These are phyloP conservation scores for Aspergillus tamarii DNA, from an alignment of 2,329 filamentous ascomycete species.

Conservation along the genomic window DNA sequence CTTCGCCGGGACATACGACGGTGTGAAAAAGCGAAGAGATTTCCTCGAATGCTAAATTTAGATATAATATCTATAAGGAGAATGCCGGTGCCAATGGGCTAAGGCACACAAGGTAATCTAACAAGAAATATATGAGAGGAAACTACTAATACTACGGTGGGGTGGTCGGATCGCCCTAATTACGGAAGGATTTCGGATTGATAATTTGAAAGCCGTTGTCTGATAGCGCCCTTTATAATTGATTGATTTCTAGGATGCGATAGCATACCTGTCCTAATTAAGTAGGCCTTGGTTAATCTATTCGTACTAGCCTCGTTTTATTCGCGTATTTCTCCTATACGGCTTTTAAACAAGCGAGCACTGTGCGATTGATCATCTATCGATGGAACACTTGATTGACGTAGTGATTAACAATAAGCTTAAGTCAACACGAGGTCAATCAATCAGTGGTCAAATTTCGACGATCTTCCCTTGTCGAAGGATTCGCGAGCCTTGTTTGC, in stretches of 20 bases:
- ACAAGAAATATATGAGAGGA: background rate
- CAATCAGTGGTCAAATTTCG: background rate
- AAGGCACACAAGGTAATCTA: background rate
- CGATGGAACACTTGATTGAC: background rate
- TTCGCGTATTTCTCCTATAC: background rate
- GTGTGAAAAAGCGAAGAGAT: background rate
- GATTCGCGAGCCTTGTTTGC: background rate
- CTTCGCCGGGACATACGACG: constrained; percentile 49
- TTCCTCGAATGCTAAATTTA: background rate
- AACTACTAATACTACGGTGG: background rate
- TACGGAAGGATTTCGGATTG: background rate
- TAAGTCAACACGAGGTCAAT: background rate
- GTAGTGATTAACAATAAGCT: constrained; percentile 1
- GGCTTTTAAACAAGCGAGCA: background rate
- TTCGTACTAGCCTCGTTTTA: background rate
- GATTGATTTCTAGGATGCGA: background rate
- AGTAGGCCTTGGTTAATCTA: background rate
- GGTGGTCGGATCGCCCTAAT: background rate
- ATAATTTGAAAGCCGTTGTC: background rate
- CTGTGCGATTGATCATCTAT: background rate
- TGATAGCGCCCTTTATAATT: background rate
- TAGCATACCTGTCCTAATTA: background rate
- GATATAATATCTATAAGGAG: background rate
- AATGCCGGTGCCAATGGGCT: background rate
- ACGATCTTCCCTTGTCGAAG: background rate